Evolutionary conservation across 768 basidiomycete genomes (phyloP), one percentile per base, ranked within the genome.

Genomic region (Lactarius akahatsu): DNA sequence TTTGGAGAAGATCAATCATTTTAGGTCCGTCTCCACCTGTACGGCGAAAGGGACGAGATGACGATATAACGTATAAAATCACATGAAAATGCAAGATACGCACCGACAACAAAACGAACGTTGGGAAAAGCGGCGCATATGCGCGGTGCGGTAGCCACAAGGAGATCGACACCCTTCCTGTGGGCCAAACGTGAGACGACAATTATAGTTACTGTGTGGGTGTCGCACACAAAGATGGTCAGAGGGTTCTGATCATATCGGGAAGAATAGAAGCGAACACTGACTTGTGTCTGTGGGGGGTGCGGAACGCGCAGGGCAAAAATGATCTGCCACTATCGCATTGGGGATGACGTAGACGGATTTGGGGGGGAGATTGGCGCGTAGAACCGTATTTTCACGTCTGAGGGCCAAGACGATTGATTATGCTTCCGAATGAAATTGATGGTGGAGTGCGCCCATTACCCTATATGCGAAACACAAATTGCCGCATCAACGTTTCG

Each of bases 391-490:
- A 69, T 98, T 99, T 78, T 98, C 97, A n/a, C 96, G 93, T 30
- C 96, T 98, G 71, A 23, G 52, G n/a, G 36, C 23, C 26, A 30
- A 18, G 47, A 52, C 20, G 1, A 26, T 23, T 50, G 0, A 26
- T 23, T 50, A 28, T 9, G 9, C 18, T 23, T 11, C 13, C 28
- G 47, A 47, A 64, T 18, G n/a, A 65, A 23, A 16, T 23, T 23
- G 63, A 10, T 16, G 61, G 20, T 23, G 18, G 34, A 32, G n/a
- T 20, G 20, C 23, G 26, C 4, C 73, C 86, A 15, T 61, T 73
- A 94, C 96, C 96, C 94, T 0, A 96, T 98, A 77, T 98, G 91
- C 9, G 94, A 96, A 57, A 98, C 97, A 71, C 95, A 98, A 30
- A 98, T 95, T 1, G 92, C 93, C 0, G 90, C 94, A 71, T 98